Evolutionary conservation across 1,284 basidiomycete species (phyloP), one percentile per base, ranked within the genome.

Genomic region (Wolfiporia cocos): DNA sequence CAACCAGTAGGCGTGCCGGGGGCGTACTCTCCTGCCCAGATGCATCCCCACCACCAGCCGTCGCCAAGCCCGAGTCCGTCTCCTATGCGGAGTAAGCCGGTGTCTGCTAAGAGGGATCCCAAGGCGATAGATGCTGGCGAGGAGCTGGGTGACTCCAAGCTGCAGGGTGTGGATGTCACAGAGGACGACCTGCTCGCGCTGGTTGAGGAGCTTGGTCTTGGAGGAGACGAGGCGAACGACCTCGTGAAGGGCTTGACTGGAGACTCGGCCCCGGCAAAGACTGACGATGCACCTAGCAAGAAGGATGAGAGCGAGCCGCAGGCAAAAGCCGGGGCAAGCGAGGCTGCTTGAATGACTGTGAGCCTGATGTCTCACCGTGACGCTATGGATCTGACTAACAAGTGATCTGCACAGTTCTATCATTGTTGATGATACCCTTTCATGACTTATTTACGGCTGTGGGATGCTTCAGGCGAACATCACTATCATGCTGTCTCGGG

Each of bases 1-100:
- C 70, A 76, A 49, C 78, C 83, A 11, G 73, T 89, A 34, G 86
- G 86, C 39, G 84, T 90, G 2, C 86, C 87, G 1, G 86, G 86
- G 2, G 86, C 82, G 0, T 69, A 76, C 28, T 70, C 77, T 3
- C 84, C 86, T 10, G 65, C 78, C 11, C 75, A 88, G 55, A 88
- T 89, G 81, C 83, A 64, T n/a, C 83, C 85, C 20, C 77, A 82
- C 37, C 81, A 78, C 49, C 79, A 67, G 50, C 70, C 70, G 42
- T 63, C 78, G 15, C 70, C 74, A 29, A 66, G 68, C 30, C 71
- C 72, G 11, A 60, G 70, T n/a, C 63, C 66, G 1, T 74, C 76
- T 5, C 76, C 81, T 3, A 49, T 49, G 41, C 57, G 54, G 37
- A 50, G 50, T 2, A 51, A 42, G 29, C 15, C 24, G 6, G 30